Percentiles rank a stretch among this genome's conserved stretches.
Evolutionary conservation across 331 rosid genomes (phyloP).

Genomic region (Saraca asoca): DNA sequence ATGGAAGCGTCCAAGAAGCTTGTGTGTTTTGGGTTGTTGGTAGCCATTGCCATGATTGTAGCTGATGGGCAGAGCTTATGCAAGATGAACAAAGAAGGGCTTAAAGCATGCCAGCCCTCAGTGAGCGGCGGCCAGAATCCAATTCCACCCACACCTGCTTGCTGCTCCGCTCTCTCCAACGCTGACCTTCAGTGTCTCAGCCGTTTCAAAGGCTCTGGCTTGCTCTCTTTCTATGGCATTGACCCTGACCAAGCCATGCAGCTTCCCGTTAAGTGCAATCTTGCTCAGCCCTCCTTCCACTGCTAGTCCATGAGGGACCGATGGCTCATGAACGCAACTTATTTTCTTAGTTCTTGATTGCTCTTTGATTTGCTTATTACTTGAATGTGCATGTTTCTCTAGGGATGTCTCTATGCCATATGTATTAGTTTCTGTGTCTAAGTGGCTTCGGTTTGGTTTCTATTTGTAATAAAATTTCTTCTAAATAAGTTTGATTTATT

Average conservation of each 20-base stretch:
- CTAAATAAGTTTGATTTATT: no score
- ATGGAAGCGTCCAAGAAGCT: slow-evolving; percentile 40
- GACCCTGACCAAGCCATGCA: slow-evolving; percentile 48
- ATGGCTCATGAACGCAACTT: no score
- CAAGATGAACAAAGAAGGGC: slow-evolving; percentile 40
- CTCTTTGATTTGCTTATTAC: no score
- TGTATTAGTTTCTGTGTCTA: no score
- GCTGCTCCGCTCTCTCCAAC: slow-evolving; percentile 49
- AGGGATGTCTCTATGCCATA: no score
- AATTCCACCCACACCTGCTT: slow-evolving; percentile 30
- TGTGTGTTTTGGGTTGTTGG: slow-evolving; percentile 34
- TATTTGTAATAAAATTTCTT: no score
- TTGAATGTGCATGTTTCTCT: slow-evolving; percentile 2
- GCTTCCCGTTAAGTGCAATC: slow-evolving; percentile 58
- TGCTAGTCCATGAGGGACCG: slow-evolving; percentile 31
- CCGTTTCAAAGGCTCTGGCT: slow-evolving; percentile 32
- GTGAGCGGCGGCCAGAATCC: slow-evolving; percentile 48
- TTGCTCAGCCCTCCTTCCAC: slow-evolving; percentile 26
- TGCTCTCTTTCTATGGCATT: slow-evolving; percentile 39
- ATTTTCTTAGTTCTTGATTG: no score
- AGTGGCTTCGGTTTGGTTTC: no score
- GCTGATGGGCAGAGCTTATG: slow-evolving; percentile 41
- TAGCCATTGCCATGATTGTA: slow-evolving; percentile 36
- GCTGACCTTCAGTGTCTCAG: slow-evolving; percentile 60
- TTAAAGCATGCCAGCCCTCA: slow-evolving; percentile 38